Conservation (phyloP, 225 moss, liverwort and hornwort genomes). For the Antitrichia curtipendula region DNA sequence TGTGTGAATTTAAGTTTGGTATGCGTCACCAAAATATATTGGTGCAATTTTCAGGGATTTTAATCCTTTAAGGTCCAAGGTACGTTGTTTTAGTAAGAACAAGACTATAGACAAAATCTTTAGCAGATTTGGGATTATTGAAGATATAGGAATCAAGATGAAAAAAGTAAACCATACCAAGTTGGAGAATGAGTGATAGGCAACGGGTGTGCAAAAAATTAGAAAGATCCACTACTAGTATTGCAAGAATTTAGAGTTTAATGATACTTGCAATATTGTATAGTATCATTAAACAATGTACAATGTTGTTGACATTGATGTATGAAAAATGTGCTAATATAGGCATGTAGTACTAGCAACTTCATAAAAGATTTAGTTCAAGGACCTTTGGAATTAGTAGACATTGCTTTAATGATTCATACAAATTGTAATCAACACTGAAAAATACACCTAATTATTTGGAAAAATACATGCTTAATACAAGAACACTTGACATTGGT, state of each 20-base stretch:
- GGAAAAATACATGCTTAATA: not conserved
- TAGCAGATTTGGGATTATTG: not conserved
- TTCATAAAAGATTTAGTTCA: not conserved
- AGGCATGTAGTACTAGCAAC: not conserved
- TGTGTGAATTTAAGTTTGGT: no score
- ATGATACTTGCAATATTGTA: no score
- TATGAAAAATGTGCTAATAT: not conserved
- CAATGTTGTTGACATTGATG: not conserved
- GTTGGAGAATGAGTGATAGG: not conserved
- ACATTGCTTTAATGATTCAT: not conserved
- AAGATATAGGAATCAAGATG: accelerated
- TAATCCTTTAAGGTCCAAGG: accelerated
- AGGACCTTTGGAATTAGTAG: not conserved
- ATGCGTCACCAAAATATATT: not conserved
- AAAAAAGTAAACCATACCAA: not conserved
- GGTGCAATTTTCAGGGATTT: not conserved
- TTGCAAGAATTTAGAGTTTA: not conserved
- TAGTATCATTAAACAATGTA: no score
- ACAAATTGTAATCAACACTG: not conserved
- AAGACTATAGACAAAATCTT: not conserved
- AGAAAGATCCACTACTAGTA: accelerated
- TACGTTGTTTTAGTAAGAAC: not conserved
- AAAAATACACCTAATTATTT: not conserved
- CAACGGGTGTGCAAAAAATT: not conserved
- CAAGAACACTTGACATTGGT: not conserved